Base-by-base conservation (phyloP, 371 early-diverging fungal genomes). In the Haplosporangium sp. region DNA sequence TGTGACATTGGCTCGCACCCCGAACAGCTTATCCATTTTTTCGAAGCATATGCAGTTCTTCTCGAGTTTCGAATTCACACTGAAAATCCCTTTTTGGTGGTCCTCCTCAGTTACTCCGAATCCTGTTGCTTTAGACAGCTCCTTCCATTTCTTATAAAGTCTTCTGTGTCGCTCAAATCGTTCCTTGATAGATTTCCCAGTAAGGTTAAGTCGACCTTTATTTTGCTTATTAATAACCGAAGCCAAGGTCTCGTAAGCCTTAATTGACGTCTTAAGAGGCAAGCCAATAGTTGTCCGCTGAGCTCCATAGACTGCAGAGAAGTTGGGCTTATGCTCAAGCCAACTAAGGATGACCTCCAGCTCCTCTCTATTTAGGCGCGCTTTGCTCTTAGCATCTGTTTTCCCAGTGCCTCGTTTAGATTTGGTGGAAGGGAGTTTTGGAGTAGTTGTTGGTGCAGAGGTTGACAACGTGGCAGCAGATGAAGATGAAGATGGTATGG, bases 81-180 rank as follows among this genome's bases (percentile, higher is more conserved):
- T 50, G 50, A 50, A 50, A 45, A 50, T 50, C 17, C 50, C 50
- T 50, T 50, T 50, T 17, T 5, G 19, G 17, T n/a, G 50, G 17
- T 50, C 50, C 4, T 50, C 50, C 13, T 50, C 50, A 4, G 50
- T 17, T 11, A 50, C 50, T 17, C 50, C 50, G 17, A 50, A 50
- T 17, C 50, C 50, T 17, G 17, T 50, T 50, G 50, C 13, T 17
- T n/a, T 50, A 11, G 50, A 50, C 4, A 50, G 13, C 13, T 50
- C 50, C 19, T 50, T 50, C 50, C 50, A 50, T 50, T 50, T 50
- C 19, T 50, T 50, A n/a, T 50, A 50, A n/a, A 50, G 7, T 50
- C 50, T 11, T 50, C 50, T 50, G 19, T 50, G 50, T 50, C 50
- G 50, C 50, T 50, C 50, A 50, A 50, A 17, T 50, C 50, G 13